A percentile compares a stretch with the other conserved stretches of the same genome.
Conservation (phyloP, 345 rosid species). For the Luvunga scandens region DNA sequence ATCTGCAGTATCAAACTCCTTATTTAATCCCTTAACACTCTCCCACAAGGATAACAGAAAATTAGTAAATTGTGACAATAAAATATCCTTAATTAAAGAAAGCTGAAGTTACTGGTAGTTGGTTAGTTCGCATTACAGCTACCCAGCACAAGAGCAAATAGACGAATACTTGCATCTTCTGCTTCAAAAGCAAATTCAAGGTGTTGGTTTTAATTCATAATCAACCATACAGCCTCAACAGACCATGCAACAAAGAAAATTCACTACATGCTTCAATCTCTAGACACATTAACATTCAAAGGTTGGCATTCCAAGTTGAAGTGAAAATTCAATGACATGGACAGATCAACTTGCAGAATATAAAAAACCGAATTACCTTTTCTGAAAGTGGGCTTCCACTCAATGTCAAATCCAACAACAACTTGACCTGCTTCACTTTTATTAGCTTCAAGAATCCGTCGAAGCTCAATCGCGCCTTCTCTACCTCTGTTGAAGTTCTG, state of each 20-base stretch:
- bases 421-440: slow-evolving; percentile 39
- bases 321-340: background rate
- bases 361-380: slow-evolving; percentile 37
- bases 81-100: background rate
- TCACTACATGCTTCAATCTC: background rate
- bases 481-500: slow-evolving; percentile 52
- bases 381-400: slow-evolving; percentile 68
- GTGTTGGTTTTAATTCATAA: background rate
- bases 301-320: background rate
- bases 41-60: background rate
- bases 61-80: background rate
- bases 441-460: slow-evolving; percentile 42
- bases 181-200: background rate
- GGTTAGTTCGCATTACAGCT: background rate
- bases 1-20: background rate
- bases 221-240: background rate
- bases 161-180: background rate
- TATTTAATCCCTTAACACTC: background rate
- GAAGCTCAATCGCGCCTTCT: slow-evolving; percentile 54
- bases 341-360: background rate
- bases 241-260: background rate
- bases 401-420: slow-evolving; percentile 70
- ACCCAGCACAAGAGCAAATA: background rate
- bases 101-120: background rate
- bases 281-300: background rate